These are phyloP conservation scores for Penicillium thymicola DNA, from an alignment of 2,329 filamentous ascomycete species.

Conservation along the genomic window DNA sequence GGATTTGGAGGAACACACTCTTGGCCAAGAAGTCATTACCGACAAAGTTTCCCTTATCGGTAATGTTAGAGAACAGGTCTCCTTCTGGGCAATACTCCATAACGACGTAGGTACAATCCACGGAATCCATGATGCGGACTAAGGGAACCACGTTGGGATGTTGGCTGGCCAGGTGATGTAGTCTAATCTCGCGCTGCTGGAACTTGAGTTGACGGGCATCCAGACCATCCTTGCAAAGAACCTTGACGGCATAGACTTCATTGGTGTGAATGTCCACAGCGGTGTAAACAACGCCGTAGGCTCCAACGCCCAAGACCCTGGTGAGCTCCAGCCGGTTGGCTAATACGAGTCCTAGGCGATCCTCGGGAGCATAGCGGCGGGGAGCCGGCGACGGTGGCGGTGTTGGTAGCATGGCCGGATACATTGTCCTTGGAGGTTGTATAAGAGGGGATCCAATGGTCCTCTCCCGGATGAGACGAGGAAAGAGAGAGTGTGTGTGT, in stretches of 20 bases:
- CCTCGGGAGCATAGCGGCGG: slow-evolving; percentile 68
- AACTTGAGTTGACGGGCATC: slow-evolving; percentile 84
- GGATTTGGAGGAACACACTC: slow-evolving; percentile 85
- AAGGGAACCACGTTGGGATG: slow-evolving; percentile 93
- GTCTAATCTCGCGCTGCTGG: slow-evolving; percentile 86
- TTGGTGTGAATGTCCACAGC: slow-evolving; percentile 80
- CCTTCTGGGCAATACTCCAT: slow-evolving; percentile 97
- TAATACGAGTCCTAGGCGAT: slow-evolving; percentile 78
- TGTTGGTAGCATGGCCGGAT: slow-evolving; percentile 46
- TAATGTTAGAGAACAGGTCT: slow-evolving; percentile 96
- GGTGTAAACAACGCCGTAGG: slow-evolving; percentile 93
- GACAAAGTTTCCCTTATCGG: slow-evolving; percentile 87
- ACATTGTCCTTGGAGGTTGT: slow-evolving; percentile 30
- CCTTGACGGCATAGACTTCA: slow-evolving; percentile 90
- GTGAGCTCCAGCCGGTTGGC: slow-evolving; percentile 80
- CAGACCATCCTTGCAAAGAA: slow-evolving; percentile 88
- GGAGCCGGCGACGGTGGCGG: slow-evolving; percentile 44
- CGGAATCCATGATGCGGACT: slow-evolving; percentile 85
- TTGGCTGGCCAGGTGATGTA: slow-evolving; percentile 83
- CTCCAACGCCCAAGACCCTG: slow-evolving; percentile 83
- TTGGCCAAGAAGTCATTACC: slow-evolving; percentile 86
- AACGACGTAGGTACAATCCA: slow-evolving; percentile 92
- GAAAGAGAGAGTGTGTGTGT: neutral
- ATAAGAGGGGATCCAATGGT: neutral
- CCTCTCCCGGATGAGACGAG: slow-evolving; percentile 1